Evolutionary conservation across 495 filamentous ascomycete species (phyloP).

Genomic region (Xylaria curta): DNA sequence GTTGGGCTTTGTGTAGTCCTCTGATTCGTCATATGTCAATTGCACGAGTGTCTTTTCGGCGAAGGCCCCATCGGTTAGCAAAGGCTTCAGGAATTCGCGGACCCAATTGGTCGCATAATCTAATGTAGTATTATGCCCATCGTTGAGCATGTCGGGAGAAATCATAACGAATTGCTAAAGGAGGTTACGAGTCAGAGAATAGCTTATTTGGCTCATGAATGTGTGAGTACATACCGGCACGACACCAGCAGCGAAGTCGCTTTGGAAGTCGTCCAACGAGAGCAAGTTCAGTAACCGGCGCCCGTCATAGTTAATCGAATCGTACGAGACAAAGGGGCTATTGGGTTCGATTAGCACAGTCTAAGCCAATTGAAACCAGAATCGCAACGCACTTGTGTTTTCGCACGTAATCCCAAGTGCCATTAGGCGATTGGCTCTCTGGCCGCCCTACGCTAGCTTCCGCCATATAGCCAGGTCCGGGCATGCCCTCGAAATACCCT

Average conservation of each 20-base stretch:
- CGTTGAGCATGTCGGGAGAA: constrained; percentile 75
- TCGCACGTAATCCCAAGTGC: constrained; percentile 67
- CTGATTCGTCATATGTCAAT: constrained; percentile 71
- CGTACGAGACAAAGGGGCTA: constrained; percentile 58
- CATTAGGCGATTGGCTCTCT: constrained; percentile 50
- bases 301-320: constrained; percentile 57
- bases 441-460: constrained; percentile 49
- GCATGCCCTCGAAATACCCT: constrained; percentile 71
- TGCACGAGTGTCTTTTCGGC: constrained; percentile 67
- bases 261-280: constrained; percentile 64
- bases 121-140: constrained; percentile 71
- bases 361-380: background rate
- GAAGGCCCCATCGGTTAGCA: constrained; percentile 65
- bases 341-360: constrained; percentile 2
- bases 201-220: background rate
- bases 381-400: constrained; percentile 65
- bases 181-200: constrained; percentile 29
- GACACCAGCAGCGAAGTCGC: constrained; percentile 58
- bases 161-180: constrained; percentile 66
- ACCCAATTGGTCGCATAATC: constrained; percentile 65
- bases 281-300: constrained; percentile 63
- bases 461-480: constrained; percentile 71
- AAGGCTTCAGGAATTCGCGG: constrained; percentile 60
- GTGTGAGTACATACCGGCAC: constrained; percentile 41
- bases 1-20: constrained; percentile 63